Percentiles rank a stretch among this genome's conserved stretches.
Evolutionary conservation across 2,329 filamentous ascomycete genomes (phyloP).

Genomic region (Dactylella cylindrospora): DNA sequence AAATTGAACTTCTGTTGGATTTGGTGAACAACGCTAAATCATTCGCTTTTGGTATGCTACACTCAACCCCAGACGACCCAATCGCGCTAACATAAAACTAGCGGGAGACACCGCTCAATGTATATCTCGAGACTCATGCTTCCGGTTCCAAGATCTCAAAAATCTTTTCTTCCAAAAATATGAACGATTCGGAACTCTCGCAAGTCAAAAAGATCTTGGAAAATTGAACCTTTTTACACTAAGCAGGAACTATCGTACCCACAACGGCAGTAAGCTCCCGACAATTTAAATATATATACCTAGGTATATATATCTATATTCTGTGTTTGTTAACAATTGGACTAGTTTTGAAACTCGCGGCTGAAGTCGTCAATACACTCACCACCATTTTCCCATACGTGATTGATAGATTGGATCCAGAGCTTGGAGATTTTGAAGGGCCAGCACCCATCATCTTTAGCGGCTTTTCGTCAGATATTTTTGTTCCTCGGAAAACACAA

Average conservation of each 20-base stretch:
- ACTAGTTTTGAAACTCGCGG: conserved; percentile 49
- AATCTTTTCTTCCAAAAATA: conserved; percentile 50
- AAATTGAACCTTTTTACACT: conserved; percentile 49
- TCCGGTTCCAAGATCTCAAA: conserved; percentile 51
- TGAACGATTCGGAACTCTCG: conserved; percentile 12
- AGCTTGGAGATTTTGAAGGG: conserved; percentile 49
- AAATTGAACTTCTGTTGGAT: conserved; percentile 23
- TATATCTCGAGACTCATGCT: conserved; percentile 51
- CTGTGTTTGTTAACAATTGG: conserved; percentile 49
- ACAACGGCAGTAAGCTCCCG: conserved; percentile 49
- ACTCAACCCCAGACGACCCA: not conserved
- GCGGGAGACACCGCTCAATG: conserved; percentile 51
- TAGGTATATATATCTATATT: not conserved
- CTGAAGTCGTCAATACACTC: conserved; percentile 6
- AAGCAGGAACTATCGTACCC: conserved; percentile 51
- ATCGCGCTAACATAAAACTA: conserved; percentile 1
- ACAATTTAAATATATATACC: not conserved
- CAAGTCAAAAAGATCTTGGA: conserved; percentile 20
- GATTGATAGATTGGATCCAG: conserved; percentile 50
- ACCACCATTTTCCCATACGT: conserved; percentile 48
- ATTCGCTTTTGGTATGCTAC: conserved; percentile 12
- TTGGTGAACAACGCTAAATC: conserved; percentile 10
- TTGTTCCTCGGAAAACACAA: conserved; percentile 21
- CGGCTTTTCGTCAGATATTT: conserved; percentile 14
- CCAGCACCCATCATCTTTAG: conserved; percentile 44